Evolutionary conservation across 345 rosid genomes (phyloP).

Genomic region (Lumnitzera racemosa): DNA sequence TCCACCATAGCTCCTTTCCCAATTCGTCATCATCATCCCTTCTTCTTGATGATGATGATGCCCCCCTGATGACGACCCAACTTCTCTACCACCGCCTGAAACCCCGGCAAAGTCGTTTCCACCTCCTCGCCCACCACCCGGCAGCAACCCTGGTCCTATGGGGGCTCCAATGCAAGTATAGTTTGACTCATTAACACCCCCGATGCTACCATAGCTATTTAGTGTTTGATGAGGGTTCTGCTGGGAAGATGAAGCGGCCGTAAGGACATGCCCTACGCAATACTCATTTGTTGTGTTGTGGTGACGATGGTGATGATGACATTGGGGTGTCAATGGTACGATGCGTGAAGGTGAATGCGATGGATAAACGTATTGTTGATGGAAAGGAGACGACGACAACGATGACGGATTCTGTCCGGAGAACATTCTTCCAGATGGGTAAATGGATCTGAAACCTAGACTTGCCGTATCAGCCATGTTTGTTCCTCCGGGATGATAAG

Average conservation of each 20-base stretch:
- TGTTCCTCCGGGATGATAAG: slow-evolving; percentile 35
- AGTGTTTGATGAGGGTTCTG: neutral
- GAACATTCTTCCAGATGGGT: slow-evolving; percentile 19
- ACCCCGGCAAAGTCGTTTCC: slow-evolving; percentile 7
- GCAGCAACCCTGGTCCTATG: neutral
- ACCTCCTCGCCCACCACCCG: slow-evolving; percentile 26
- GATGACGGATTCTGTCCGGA: slow-evolving; percentile 29
- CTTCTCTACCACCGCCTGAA: slow-evolving; percentile 21
- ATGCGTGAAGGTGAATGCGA: slow-evolving; percentile 46
- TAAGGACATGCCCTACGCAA: slow-evolving; percentile 54
- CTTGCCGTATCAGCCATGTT: slow-evolving; percentile 43
- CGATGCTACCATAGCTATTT: slow-evolving; percentile 7
- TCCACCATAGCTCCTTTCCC: slow-evolving; percentile 18
- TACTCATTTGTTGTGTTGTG: slow-evolving; percentile 29
- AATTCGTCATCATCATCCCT: neutral
- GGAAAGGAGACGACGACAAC: slow-evolving; percentile 21
- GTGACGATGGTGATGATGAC: slow-evolving; percentile 17
- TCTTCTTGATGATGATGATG: neutral
- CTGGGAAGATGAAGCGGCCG: slow-evolving; percentile 15
- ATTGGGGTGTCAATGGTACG: slow-evolving; percentile 29
- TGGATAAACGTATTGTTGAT: slow-evolving; percentile 30
- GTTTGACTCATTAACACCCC: slow-evolving; percentile 31
- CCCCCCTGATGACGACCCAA: slow-evolving; percentile 1
- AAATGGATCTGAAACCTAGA: slow-evolving; percentile 37
- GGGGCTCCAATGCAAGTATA: slow-evolving; percentile 86